Conservation (phyloP, 768 basidiomycete species). For the Tulasnella sp. region DNA sequence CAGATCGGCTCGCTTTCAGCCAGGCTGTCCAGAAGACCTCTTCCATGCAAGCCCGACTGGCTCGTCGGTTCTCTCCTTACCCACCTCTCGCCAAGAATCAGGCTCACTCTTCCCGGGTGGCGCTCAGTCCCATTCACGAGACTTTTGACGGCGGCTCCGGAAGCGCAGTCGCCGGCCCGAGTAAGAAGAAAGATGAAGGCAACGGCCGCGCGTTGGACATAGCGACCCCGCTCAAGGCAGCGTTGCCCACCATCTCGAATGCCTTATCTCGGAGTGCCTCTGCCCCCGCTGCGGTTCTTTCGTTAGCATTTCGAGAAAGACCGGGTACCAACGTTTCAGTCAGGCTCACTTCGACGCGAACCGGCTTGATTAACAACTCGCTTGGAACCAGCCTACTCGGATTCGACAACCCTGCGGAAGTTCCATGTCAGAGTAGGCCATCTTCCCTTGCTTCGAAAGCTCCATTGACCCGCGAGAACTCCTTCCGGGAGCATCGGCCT, state of each 20-base stretch:
- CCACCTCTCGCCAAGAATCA: background rate
- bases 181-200: background rate
- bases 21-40: background rate
- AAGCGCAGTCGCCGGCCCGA: background rate
- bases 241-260: background rate
- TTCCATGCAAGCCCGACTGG: background rate
- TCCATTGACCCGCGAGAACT: background rate
- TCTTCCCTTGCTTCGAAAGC: too few relatives aligned
- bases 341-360: background rate
- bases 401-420: background rate
- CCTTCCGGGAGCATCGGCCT: background rate
- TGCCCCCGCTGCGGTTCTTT: background rate
- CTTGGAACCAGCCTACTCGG: background rate
- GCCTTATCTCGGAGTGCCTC: background rate
- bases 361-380: background rate
- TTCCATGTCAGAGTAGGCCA: too few relatives aligned
- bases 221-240: background rate
- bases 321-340: background rate
- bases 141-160: background rate
- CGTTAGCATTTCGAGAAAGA: background rate
- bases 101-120: background rate
- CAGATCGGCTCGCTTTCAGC: background rate
- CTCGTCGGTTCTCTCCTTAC: background rate
- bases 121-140: background rate
- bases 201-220: background rate